Conservation (phyloP, 192 early-diverging fungal genomes). For the Gigaspora rosea region DNA sequence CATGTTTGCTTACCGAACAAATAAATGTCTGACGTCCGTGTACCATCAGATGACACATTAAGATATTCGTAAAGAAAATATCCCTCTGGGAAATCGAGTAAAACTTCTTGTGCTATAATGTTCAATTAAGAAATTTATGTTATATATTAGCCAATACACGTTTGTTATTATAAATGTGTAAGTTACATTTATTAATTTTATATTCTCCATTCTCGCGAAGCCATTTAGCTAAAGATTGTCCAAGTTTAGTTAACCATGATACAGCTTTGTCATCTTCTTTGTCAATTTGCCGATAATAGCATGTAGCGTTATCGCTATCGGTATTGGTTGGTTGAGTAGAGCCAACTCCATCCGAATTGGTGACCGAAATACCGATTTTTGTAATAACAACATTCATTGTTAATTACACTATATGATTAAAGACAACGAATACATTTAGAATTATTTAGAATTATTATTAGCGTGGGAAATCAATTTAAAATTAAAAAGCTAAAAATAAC, state of each 20-base stretch:
- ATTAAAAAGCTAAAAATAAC: too few relatives aligned
- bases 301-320: background rate
- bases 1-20: background rate
- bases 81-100: background rate
- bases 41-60: background rate
- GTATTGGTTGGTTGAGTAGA: background rate
- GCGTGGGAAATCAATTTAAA: too few relatives aligned
- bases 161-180: background rate
- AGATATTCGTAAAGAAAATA: conserved; percentile 2
- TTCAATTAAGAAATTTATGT: too few relatives aligned
- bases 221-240: background rate
- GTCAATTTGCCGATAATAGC: background rate
- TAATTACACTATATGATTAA: too few relatives aligned
- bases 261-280: background rate
- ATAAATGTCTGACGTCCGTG: background rate
- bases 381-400: background rate
- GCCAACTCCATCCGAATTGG: background rate
- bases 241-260: background rate
- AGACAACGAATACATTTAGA: too few relatives aligned
- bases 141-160: too few relatives aligned
- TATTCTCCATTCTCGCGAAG: background rate
- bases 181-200: background rate
- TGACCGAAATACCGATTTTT: background rate
- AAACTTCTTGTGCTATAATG: background rate
- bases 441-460: too few relatives aligned